phyloP scores from a whole-genome alignment of 2,329 filamentous ascomycete species.

The Beauveria brongniartii region DNA sequence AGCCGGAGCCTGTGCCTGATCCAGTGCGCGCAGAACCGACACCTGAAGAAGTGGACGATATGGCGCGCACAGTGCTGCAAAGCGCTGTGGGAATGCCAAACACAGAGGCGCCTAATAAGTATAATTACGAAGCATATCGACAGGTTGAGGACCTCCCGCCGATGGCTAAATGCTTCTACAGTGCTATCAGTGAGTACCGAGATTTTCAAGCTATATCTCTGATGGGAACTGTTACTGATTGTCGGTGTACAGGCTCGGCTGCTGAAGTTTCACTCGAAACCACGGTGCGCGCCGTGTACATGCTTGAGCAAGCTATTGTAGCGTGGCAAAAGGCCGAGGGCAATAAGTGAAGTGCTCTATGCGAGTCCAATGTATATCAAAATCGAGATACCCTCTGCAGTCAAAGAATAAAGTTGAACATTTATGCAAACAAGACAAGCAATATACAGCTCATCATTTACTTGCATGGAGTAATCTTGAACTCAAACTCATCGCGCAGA shows the following conservation, averaged over 20 bases:
- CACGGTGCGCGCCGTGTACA: slow-evolving; percentile 29
- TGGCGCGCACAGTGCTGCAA: slow-evolving; percentile 16
- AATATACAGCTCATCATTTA: background rate
- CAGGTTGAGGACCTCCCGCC: slow-evolving; percentile 24
- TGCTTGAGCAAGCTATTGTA: slow-evolving; percentile 28
- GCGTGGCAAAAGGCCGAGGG: slow-evolving; percentile 23
- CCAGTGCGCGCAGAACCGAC: slow-evolving; percentile 15
- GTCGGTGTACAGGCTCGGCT: slow-evolving; percentile 19
- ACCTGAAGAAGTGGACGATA: slow-evolving; percentile 20
- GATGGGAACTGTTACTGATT: slow-evolving; percentile 11
- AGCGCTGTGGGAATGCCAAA: slow-evolving; percentile 10
- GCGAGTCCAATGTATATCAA: background rate
- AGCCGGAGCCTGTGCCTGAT: slow-evolving; percentile 16
- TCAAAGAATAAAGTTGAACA: background rate
- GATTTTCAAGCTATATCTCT: background rate
- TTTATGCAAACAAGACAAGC: background rate
- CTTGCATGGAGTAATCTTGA: background rate
- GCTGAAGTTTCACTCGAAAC: slow-evolving; percentile 27
- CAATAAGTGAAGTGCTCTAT: background rate
- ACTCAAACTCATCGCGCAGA: background rate
- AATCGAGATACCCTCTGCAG: slow-evolving; percentile 1
- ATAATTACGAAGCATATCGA: slow-evolving; percentile 24
- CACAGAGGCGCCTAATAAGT: background rate
- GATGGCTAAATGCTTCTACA: slow-evolving; percentile 24
- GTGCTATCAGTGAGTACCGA: slow-evolving; percentile 22